phyloP scores from a whole-genome alignment of 495 filamentous ascomycete species.

The Hypomontagnella monticulosa region DNA sequence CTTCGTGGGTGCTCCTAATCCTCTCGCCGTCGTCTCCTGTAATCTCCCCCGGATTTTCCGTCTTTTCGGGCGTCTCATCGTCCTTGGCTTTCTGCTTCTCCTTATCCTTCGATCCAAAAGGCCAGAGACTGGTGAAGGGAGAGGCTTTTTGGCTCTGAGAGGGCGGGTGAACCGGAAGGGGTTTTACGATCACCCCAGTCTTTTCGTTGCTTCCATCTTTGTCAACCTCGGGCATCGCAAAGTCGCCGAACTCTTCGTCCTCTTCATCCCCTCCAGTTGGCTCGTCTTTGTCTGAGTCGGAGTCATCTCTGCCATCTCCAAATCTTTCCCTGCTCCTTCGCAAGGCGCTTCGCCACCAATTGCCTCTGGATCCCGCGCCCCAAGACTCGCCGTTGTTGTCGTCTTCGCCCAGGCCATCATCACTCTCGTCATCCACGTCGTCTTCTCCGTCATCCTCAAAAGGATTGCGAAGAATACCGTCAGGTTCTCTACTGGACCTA shows the following conservation, averaged over 20 bases:
- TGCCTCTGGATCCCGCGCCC: slow-evolving; percentile 48
- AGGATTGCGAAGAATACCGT: slow-evolving; percentile 51
- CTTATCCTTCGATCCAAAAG: slow-evolving; percentile 53
- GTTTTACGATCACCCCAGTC: slow-evolving; percentile 55
- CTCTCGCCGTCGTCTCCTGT: slow-evolving; percentile 53
- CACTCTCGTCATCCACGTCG: slow-evolving; percentile 57
- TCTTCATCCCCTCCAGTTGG: slow-evolving; percentile 55
- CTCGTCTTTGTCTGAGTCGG: slow-evolving; percentile 52
- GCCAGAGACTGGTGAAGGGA: slow-evolving; percentile 59
- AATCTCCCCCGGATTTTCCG: slow-evolving; percentile 39
- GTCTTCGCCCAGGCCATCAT: slow-evolving; percentile 52
- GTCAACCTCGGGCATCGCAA: slow-evolving; percentile 61
- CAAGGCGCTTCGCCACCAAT: slow-evolving; percentile 59
- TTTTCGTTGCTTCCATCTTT: slow-evolving; percentile 39
- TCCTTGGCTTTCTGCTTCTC: slow-evolving; percentile 48
- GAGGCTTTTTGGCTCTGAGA: slow-evolving; percentile 49
- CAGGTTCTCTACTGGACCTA: slow-evolving; percentile 37
- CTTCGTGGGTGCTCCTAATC: slow-evolving; percentile 61
- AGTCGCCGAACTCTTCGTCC: slow-evolving; percentile 63
- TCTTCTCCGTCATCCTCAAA: slow-evolving; percentile 60
- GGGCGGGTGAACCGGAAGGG: slow-evolving; percentile 55
- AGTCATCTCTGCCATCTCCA: slow-evolving; percentile 58
- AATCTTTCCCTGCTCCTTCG: slow-evolving; percentile 51
- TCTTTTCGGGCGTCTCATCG: slow-evolving; percentile 42
- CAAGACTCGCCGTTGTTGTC: slow-evolving; percentile 46